Base-by-base conservation (phyloP, 352 stramenopile genomes). In the Phytophthora fragariaefolia region DNA sequence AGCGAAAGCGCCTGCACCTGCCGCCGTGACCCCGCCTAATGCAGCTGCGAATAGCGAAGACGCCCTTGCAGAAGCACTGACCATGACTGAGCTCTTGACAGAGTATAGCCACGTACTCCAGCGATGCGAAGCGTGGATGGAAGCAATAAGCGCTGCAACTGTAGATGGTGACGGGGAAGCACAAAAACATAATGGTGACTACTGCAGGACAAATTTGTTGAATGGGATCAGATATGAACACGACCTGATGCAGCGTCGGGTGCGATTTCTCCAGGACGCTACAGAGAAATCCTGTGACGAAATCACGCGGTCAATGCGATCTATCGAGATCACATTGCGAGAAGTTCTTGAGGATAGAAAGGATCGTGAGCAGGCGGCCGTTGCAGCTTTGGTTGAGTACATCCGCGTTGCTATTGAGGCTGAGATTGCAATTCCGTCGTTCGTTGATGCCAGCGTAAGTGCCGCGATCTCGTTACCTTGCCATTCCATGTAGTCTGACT, bases 191-290 rank as follows among this genome's bases (percentile, higher is more conserved):
- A 27, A 59, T 4, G 23, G 26, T 38, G 79, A 85, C 49, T 45
- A 77, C 15, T 70, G 73, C 34, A 76, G 69, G 48, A 59, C 61
- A 10, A 95, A 95, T 26, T 67, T 90, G 42, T 40, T 83, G 20
- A 81, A 79, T 34, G 83, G 80, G 26, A 69, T 91, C 51, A 70
- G 64, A 26, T 92, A 89, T 58, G 84, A 95, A 49, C 76, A 88
- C 40, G 72, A 77, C 6, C 52, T 87, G 7, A 78, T 92, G 40
- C 52, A 76, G 50, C 65, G 70, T 2, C 82, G 85, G 4, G 73
- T 95, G 12, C 52, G 62, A 2, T 87, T 72, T 30, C 70, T 95
- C 15, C 75, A 82, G 32, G 71, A 85, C 18, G 63, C 65, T 4
- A 65, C 74, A 1, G 60, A 86, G n/a, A 73, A 57, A 6, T 69